phyloP scores from a whole-genome alignment of 441 rosid species.

The Codiaeum variegatum region DNA sequence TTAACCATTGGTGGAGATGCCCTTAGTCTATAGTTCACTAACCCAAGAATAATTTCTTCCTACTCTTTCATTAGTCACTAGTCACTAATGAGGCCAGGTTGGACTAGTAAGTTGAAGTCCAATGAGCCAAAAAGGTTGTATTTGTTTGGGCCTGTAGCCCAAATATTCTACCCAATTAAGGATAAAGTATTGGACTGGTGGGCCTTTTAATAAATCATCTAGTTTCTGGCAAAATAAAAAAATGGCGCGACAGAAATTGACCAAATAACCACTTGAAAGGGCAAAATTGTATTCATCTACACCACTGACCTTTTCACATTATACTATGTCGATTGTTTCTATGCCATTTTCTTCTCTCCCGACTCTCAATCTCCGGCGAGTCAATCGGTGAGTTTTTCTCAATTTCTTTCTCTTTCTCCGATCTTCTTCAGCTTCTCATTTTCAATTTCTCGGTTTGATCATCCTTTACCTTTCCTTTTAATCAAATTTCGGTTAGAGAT shows the following conservation, averaged over 20 bases:
- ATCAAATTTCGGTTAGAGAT: not conserved
- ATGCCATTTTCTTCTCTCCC: slow-evolving; percentile 46
- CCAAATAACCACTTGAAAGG: slow-evolving; percentile 8
- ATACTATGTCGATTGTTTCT: slow-evolving; percentile 55
- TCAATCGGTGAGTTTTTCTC: slow-evolving; percentile 40
- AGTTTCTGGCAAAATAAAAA: too few species aligned
- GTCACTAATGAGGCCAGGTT: too few species aligned
- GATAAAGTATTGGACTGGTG: too few species aligned
- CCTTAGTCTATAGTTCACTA: too few species aligned
- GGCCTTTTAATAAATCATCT: too few species aligned
- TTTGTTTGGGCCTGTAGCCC: too few species aligned
- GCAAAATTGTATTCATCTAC: not conserved
- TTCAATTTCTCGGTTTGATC: not conserved
- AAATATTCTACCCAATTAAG: too few species aligned
- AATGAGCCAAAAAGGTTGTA: too few species aligned
- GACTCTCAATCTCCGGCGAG: slow-evolving; percentile 40
- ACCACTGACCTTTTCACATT: not conserved
- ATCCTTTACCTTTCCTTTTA: not conserved
- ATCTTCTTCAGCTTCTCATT: not conserved
- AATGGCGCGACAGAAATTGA: not conserved
- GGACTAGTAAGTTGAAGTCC: too few species aligned
- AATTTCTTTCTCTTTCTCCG: not conserved
- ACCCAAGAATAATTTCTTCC: too few species aligned
- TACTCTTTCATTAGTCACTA: too few species aligned
- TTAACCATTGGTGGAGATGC: too few species aligned